phyloP scores from a whole-genome alignment of 192 early-diverging fungal species.

The Globomyces pollinis-pini region DNA sequence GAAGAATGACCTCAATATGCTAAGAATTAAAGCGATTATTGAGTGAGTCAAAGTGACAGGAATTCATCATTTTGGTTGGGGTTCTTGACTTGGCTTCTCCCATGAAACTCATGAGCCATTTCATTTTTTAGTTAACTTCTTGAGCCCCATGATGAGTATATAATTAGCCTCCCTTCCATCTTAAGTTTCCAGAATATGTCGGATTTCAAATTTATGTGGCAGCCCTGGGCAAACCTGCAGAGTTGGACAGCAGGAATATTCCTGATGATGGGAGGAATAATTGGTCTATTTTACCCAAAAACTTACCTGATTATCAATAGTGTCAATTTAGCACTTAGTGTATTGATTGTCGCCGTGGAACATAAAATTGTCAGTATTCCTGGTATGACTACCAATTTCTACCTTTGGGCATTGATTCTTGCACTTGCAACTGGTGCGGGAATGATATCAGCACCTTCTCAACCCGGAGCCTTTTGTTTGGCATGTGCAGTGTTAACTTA shows the following conservation, averaged over 20 bases:
- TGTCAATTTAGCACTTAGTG: not conserved
- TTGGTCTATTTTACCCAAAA: constrained; percentile 8
- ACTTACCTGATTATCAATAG: not conserved
- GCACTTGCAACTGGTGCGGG: not conserved
- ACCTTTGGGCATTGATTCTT: not conserved
- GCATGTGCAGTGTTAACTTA: not conserved
- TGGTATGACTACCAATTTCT: not conserved
- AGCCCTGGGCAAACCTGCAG: constrained; percentile 2
- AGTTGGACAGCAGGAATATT: not conserved
- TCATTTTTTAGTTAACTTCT: too few species aligned
- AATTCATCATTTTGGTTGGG: too few species aligned
- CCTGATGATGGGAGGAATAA: not conserved
- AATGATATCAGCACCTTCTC: not conserved
- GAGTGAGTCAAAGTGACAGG: too few species aligned
- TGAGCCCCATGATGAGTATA: too few species aligned
- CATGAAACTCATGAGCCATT: too few species aligned
- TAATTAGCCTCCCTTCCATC: not conserved
- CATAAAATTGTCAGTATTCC: not conserved
- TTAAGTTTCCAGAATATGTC: not conserved
- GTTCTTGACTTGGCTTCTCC: too few species aligned
- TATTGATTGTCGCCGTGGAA: not conserved
- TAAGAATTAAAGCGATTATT: too few species aligned
- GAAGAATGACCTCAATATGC: too few species aligned
- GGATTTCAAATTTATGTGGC: constrained; percentile 7
- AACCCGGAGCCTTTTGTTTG: not conserved